Conservation (phyloP, 208 protist species). For the Hexamita inflata region DNA sequence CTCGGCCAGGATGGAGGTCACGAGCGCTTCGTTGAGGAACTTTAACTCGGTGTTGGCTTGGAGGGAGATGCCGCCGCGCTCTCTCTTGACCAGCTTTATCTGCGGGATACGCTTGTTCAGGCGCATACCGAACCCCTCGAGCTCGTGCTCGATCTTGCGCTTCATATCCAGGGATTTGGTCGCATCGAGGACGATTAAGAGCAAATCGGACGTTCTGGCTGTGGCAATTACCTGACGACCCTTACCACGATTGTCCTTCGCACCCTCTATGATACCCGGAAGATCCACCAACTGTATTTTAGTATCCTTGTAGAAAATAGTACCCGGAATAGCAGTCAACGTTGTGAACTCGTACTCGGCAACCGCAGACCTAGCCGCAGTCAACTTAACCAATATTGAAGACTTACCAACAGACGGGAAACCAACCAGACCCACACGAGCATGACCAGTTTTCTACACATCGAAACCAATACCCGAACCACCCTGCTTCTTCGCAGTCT, state of each 20-base stretch:
- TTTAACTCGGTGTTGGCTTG: slow-evolving; percentile 9
- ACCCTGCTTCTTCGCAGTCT: slow-evolving; percentile 34
- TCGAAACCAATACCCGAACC: slow-evolving; percentile 69
- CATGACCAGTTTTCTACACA: slow-evolving; percentile 68
- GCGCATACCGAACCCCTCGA: slow-evolving; percentile 42
- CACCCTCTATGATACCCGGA: slow-evolving; percentile 47
- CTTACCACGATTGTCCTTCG: slow-evolving; percentile 37
- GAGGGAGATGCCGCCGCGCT: slow-evolving; percentile 30
- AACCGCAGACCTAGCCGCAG: slow-evolving; percentile 73
- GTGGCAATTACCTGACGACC: slow-evolving; percentile 43
- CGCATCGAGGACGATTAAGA: slow-evolving; percentile 42
- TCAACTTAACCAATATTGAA: slow-evolving; percentile 76
- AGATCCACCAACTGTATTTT: slow-evolving; percentile 45
- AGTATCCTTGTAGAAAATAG: slow-evolving; percentile 35
- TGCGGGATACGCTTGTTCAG: slow-evolving; percentile 37
- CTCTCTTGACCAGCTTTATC: slow-evolving; percentile 35
- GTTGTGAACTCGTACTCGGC: slow-evolving; percentile 95
- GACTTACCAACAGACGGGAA: slow-evolving; percentile 51
- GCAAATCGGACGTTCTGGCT: slow-evolving; percentile 40
- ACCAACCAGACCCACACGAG: slow-evolving; percentile 59
- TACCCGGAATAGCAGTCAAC: slow-evolving; percentile 83
- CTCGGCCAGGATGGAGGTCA: slow-evolving; percentile 28
- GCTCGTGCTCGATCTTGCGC: slow-evolving; percentile 41
- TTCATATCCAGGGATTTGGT: slow-evolving; percentile 33
- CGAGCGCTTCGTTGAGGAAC: slow-evolving; percentile 31